Percentiles rank a stretch among this genome's conserved stretches.
Evolutionary conservation across 2,329 filamentous ascomycete genomes (phyloP).

Genomic region (Phaeosphaeria sp.): DNA sequence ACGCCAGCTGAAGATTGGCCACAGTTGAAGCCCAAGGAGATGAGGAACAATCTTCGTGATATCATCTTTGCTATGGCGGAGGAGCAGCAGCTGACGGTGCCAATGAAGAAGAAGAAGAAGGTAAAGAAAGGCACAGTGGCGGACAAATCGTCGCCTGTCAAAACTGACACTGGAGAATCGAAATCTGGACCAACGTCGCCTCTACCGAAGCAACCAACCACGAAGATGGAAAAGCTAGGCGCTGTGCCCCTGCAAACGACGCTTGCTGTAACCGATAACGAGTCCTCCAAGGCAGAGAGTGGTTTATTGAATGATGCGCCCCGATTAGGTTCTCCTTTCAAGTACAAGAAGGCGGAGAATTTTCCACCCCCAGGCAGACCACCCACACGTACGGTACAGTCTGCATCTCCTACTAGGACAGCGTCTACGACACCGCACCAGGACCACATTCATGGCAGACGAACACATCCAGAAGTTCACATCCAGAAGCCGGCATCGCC

Average conservation of each 20-base stretch:
- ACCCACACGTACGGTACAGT: not conserved
- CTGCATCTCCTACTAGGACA: not conserved
- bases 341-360: not conserved
- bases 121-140: constrained; percentile 14
- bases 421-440: constrained; percentile 4
- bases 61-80: constrained; percentile 71
- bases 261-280: not conserved
- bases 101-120: constrained; percentile 16
- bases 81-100: constrained; percentile 31
- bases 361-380: not conserved
- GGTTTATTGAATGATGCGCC: not conserved
- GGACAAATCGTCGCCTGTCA: constrained; percentile 3
- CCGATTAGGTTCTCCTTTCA: constrained; percentile 20
- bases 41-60: constrained; percentile 70
- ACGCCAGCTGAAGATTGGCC: constrained; percentile 62
- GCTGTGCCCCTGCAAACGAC: not conserved
- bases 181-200: not conserved
- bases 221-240: not conserved
- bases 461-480: constrained; percentile 13
- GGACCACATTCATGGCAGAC: constrained; percentile 4
- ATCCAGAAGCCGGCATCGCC: constrained; percentile 5
- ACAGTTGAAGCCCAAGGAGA: constrained; percentile 59
- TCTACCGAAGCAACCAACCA: not conserved
- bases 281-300: not conserved
- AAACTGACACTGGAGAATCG: not conserved